These are phyloP conservation scores for Phytopythium chamaehyphon DNA, from an alignment of 352 stramenopile genomes.

Conservation along the genomic window DNA sequence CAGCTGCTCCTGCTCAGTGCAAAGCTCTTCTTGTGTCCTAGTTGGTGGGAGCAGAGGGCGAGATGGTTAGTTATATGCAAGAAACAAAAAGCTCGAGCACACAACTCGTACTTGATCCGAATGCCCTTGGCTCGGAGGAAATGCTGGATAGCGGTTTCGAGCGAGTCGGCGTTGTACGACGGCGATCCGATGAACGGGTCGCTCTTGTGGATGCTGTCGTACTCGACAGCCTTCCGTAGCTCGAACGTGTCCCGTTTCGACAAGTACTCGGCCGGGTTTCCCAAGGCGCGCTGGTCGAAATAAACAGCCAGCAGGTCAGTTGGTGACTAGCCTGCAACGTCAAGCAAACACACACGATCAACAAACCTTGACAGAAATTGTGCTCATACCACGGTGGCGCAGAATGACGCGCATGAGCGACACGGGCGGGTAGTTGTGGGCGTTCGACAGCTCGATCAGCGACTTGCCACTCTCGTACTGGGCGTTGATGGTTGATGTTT, in stretches of 20 bases:
- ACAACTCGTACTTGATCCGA: conserved; percentile 74
- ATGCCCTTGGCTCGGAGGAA: conserved; percentile 71
- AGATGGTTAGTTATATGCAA: conserved; percentile 1
- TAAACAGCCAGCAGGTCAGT: conserved; percentile 10
- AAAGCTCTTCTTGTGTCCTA: conserved; percentile 70
- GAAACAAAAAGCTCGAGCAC: no score
- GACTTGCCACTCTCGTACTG: conserved; percentile 75
- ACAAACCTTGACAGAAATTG: conserved; percentile 52
- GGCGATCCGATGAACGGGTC: conserved; percentile 71
- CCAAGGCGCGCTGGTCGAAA: conserved; percentile 39
- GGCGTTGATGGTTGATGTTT: conserved; percentile 47
- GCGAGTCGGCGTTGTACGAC: conserved; percentile 67
- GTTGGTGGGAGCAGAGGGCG: background rate
- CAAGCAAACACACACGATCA: background rate
- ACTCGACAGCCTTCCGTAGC: conserved; percentile 61
- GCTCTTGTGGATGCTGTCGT: conserved; percentile 84
- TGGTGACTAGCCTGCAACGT: background rate
- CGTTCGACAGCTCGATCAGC: conserved; percentile 68
- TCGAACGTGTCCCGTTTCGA: conserved; percentile 70
- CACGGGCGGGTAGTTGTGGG: conserved; percentile 81
- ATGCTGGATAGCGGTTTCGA: conserved; percentile 70
- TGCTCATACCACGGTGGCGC: conserved; percentile 53
- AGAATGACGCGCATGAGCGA: conserved; percentile 84
- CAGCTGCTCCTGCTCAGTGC: conserved; percentile 49
- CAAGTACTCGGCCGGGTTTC: conserved; percentile 40